Conservation (phyloP, 2,329 filamentous ascomycete genomes). For the Xylariaceae sp. region DNA sequence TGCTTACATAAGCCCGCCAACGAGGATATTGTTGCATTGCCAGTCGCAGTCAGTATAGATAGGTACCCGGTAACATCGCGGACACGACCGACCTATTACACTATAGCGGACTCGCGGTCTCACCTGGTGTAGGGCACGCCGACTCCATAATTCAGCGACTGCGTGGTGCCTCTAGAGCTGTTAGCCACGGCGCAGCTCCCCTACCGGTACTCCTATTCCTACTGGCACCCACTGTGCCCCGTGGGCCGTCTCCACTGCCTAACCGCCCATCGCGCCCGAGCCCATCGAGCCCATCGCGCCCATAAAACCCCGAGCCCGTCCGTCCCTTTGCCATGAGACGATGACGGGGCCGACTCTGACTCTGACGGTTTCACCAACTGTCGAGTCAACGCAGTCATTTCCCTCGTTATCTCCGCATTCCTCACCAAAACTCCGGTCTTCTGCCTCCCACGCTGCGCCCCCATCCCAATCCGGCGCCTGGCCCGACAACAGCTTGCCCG, state of each 20-base stretch:
- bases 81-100: background rate
- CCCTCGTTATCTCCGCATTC: slow-evolving; percentile 34
- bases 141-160: background rate
- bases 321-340: slow-evolving; percentile 39
- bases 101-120: background rate
- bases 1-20: background rate
- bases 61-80: too few relatives aligned
- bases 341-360: slow-evolving; percentile 42
- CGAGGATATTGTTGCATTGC: background rate
- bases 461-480: slow-evolving; percentile 22
- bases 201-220: too few relatives aligned
- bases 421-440: slow-evolving; percentile 16
- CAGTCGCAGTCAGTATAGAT: background rate
- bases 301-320: background rate
- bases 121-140: background rate
- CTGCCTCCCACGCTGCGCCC: slow-evolving; percentile 16
- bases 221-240: too few relatives aligned
- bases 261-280: background rate
- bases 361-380: slow-evolving; percentile 39
- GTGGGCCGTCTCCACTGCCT: slow-evolving; percentile 5
- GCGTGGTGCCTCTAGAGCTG: background rate
- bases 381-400: slow-evolving; percentile 37
- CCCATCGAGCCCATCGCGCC: background rate
- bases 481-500: slow-evolving; percentile 36
- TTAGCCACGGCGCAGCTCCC: background rate